Percentiles rank a stretch among this genome's conserved stretches.
Evolutionary conservation across 352 stramenopile genomes (phyloP).

Genomic region (Phytopythium sindhum): DNA sequence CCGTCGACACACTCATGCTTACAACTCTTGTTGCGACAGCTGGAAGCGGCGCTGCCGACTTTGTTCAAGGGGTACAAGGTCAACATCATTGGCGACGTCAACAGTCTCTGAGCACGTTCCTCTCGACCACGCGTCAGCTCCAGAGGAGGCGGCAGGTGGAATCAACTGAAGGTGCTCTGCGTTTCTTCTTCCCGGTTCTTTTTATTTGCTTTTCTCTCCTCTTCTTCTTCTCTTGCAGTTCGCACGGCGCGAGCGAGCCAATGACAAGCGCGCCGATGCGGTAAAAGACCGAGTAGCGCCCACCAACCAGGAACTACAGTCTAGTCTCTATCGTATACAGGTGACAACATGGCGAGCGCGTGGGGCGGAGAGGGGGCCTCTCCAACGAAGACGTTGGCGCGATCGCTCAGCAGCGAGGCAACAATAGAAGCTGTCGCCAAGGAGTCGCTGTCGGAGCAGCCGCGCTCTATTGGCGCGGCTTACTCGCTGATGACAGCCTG

Average conservation of each 20-base stretch:
- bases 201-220: slow-evolving; percentile 7
- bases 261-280: not conserved
- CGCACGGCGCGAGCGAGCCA: not conserved
- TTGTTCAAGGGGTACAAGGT: slow-evolving; percentile 80
- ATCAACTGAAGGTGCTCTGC: not conserved
- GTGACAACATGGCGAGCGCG: not conserved
- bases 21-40: slow-evolving; percentile 16
- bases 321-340: slow-evolving; percentile 70
- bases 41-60: slow-evolving; percentile 52
- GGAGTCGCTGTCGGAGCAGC: not conserved
- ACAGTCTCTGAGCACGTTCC: slow-evolving; percentile 48
- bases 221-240: slow-evolving; percentile 3
- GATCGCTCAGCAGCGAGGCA: not conserved
- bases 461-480: not conserved
- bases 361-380: not conserved
- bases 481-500: slow-evolving; percentile 54
- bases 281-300: slow-evolving; percentile 61
- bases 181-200: slow-evolving; percentile 8
- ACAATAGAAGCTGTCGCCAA: not conserved
- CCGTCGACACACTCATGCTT: not conserved
- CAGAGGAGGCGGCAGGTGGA: too few species aligned
- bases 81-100: slow-evolving; percentile 80
- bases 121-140: too few species aligned
- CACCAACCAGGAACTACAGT: slow-evolving; percentile 83
- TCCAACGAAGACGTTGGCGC: not conserved